These are phyloP conservation scores for Adansonia gregorii DNA, from an alignment of 441 rosid species.

Conservation along the genomic window DNA sequence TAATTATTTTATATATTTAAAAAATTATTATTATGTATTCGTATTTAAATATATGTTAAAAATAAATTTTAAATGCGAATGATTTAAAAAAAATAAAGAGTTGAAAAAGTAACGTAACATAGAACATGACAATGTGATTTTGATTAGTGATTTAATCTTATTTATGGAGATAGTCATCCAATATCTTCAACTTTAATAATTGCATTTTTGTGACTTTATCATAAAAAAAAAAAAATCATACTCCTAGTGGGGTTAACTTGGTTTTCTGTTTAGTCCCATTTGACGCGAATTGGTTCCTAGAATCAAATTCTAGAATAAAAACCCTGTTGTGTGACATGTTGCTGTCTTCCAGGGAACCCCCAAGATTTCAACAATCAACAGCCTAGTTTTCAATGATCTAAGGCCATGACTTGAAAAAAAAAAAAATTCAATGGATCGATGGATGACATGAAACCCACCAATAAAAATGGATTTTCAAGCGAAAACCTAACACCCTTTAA, in stretches of 20 bases:
- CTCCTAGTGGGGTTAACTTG: not conserved
- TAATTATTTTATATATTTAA: too few species aligned
- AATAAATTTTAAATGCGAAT: too few species aligned
- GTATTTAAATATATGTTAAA: too few species aligned
- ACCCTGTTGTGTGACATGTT: not conserved
- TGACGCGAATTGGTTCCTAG: not conserved
- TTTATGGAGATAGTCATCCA: conserved; percentile 40
- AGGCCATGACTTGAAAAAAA: conserved; percentile 22
- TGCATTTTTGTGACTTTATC: not conserved
- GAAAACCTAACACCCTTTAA: conserved; percentile 31
- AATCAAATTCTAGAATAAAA: not conserved
- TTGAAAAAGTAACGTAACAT: too few species aligned
- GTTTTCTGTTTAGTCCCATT: not conserved
- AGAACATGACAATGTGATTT: not conserved
- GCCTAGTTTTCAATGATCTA: not conserved
- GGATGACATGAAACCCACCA: conserved; percentile 30
- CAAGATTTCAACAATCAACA: not conserved
- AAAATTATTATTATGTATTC: too few species aligned
- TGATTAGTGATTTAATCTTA: conserved; percentile 4
- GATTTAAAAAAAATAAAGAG: too few species aligned
- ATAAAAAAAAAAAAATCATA: not conserved
- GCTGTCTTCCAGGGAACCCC: not conserved
- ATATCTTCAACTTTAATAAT: conserved; percentile 36
- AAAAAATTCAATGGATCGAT: too few species aligned
- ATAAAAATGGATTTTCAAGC: conserved; percentile 36